Evolutionary conservation across 345 rosid species (phyloP), one percentile per base, ranked within the genome.

Genomic region (Noccaea caerulescens): DNA sequence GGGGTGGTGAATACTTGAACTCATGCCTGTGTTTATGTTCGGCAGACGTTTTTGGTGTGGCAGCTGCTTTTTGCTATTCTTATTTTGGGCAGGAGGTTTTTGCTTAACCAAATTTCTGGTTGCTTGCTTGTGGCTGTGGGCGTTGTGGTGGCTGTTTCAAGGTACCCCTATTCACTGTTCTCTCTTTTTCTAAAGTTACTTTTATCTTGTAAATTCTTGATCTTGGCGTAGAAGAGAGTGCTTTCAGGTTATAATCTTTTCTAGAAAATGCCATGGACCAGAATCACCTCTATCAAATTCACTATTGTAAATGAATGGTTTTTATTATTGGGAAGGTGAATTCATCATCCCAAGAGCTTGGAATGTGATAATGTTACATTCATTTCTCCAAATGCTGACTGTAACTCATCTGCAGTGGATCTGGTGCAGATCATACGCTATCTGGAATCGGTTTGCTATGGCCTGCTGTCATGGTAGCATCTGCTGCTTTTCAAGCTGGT

Each of bases 31-130:
- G 63, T 53, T 20, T 37, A 57, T 59, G 56, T 47, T 36, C 57
- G 75, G 81, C 88, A 92, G 96, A 82, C 95, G 10, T 87, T 82
- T 84, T 82, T 90, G 79, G 93, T 90, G 69, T 90, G 96, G 95
- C 96, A 92, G 79, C 83, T 92, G 61, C 58, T 76, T 23, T 85
- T 92, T 72, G 88, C 96, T 53, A 4, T 81, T 30, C 39, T 90
- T 80, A 75, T 92, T 47, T 67, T 92, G 58, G 83, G 90, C 13
- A 83, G 82, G 72, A 85, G 81, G 65, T 90, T 87, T 69, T 82
- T 84, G 34, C 68, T 77, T 57, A 84, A 77, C 59, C 95, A 90
- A 79, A 81, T 85, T 13, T 46, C 68, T 25, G 97, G 96, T 65
- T 93, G 95, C 82, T 79, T 90, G 42, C 87, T 92, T 79, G 95